A percentile compares a stretch with the other conserved stretches of the same genome.
These are phyloP conservation scores for Ophiosphaerella narmari DNA, from an alignment of 2,329 filamentous ascomycete genomes.

Conservation along the genomic window DNA sequence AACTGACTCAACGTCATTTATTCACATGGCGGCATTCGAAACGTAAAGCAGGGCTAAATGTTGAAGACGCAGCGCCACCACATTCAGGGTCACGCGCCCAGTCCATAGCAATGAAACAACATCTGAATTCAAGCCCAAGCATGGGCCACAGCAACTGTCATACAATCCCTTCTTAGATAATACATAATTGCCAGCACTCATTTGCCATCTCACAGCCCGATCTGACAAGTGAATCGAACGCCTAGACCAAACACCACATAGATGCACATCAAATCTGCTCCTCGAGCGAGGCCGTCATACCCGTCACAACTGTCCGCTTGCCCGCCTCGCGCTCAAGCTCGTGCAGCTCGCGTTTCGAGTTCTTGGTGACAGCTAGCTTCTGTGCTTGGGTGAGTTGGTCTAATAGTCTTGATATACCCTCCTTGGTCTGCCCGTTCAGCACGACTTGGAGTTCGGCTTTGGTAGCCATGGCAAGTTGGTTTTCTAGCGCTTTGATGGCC, in stretches of 20 bases:
- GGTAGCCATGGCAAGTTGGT: conserved; percentile 46
- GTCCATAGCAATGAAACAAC: no score
- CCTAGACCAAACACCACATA: not conserved
- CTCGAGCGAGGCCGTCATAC: conserved; percentile 42
- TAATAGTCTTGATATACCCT: conserved; percentile 36
- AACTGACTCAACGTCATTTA: not conserved
- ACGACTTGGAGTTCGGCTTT: conserved; percentile 40
- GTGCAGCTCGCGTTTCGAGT: conserved; percentile 28
- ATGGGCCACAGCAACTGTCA: no score
- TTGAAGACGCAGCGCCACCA: not conserved
- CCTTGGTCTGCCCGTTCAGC: conserved; percentile 25
- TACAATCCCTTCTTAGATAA: no score
- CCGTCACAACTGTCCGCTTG: conserved; percentile 25
- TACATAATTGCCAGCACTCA: no score
- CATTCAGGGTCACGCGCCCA: not conserved
- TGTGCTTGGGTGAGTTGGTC: conserved; percentile 43
- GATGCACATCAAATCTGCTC: conserved; percentile 29
- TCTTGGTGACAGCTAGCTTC: conserved; percentile 26
- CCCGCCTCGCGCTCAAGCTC: conserved; percentile 17
- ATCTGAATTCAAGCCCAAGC: no score
- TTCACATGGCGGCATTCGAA: not conserved
- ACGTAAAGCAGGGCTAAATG: no score
- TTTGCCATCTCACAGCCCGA: no score
- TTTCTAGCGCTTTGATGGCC: conserved; percentile 47
- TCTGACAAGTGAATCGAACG: not conserved